Evolutionary conservation across 2,329 filamentous ascomycete genomes (phyloP), one percentile per base, ranked within the genome.

Genomic region (Fusarium piperis): DNA sequence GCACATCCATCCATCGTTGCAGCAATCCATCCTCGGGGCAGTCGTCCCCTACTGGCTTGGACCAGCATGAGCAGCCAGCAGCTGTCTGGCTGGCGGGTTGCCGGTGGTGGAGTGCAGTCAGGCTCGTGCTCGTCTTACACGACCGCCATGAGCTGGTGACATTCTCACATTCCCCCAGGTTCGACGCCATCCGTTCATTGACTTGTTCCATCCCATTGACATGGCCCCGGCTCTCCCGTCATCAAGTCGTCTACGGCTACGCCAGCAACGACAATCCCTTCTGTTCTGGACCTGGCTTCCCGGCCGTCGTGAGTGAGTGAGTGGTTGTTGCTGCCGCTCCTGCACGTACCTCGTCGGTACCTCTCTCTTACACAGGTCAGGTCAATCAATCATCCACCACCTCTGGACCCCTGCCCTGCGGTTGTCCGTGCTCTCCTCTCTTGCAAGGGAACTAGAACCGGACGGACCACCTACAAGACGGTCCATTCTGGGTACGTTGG

Each of bases 341-440:
- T n/a, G 41, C 28, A 28, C 23, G 41, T 46, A 46, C 41, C 39
- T 44, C 39, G 3, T 46, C 23, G 41, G 23, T 46, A 46, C 41
- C 41, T 46, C 41, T 46, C 41, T 46, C 41, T 46, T 46, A 55
- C 58, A 58, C 36, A n/a, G n/a, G n/a, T n/a, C n/a, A n/a, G n/a
- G n/a, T n/a, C n/a, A n/a, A n/a, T 51, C 55, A 33, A 52, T 44
- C 48, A 56, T 46, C 57, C 28, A 30, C 62, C 39, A 44, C 56
- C 13, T 35, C 30, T 69, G 48, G 55, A 72, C 65, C 69, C 69
- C 58, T 71, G 69, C 52, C 56, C 68, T 68, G 68, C 68, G 41
- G 56, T 59, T 65, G 68, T 71, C 69, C 48, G 68, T 71, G 69
- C 68, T 71, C 58, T 69, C 59, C 38, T 59, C 60, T 65, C 60